phyloP scores from a whole-genome alignment of 345 rosid species.

The Balakata baccata region DNA sequence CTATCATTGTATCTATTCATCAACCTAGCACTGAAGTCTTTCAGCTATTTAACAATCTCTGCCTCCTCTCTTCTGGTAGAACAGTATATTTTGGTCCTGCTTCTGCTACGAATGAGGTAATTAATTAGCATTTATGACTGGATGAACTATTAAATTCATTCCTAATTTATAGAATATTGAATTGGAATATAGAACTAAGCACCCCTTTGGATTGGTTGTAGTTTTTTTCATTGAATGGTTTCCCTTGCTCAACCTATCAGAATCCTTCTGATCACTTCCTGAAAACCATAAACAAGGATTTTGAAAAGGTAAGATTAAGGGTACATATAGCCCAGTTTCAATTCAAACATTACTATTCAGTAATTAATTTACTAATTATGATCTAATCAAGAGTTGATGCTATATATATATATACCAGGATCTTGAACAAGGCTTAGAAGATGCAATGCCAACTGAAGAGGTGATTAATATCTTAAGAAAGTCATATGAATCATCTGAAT shows the following conservation, averaged over 20 bases:
- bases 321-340: too few species aligned
- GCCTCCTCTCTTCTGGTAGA: constrained; percentile 12
- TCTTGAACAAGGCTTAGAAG: constrained; percentile 7
- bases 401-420: background rate
- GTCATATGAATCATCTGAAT: constrained; percentile 16
- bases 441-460: constrained; percentile 6
- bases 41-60: constrained; percentile 1
- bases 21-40: constrained; percentile 16
- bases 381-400: background rate
- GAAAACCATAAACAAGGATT: constrained; percentile 13
- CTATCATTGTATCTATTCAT: constrained; percentile 9
- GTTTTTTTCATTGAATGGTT: constrained; percentile 18
- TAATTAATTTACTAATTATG: background rate
- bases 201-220: background rate
- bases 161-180: too few species aligned
- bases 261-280: constrained; percentile 19
- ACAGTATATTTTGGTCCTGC: constrained; percentile 11
- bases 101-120: background rate
- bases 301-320: constrained; percentile 12
- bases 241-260: constrained; percentile 12
- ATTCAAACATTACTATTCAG: too few species aligned
- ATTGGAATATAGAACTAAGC: too few species aligned
- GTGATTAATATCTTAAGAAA: constrained; percentile 8
- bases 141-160: too few species aligned
- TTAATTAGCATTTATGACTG: background rate